A percentile compares a stretch with the other conserved stretches of the same genome.
These are phyloP conservation scores for Chaetothyriales sp. DNA, from an alignment of 2,329 filamentous ascomycete species.

Conservation along the genomic window DNA sequence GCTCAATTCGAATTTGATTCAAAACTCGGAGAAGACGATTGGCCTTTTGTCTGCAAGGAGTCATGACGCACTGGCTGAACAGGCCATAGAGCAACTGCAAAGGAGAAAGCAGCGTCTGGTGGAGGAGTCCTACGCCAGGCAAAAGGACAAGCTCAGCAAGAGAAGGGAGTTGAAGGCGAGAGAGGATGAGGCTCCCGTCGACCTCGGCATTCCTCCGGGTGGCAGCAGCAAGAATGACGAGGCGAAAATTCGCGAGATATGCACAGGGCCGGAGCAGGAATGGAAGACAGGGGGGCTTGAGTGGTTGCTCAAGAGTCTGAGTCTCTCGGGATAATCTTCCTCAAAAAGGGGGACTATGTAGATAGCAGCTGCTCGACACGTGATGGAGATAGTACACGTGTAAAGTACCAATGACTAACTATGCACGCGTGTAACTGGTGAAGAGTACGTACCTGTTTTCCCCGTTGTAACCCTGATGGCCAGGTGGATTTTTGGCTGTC, in stretches of 20 bases:
- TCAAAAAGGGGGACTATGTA: too few relatives aligned
- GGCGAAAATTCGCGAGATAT: not conserved
- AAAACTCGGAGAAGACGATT: not conserved
- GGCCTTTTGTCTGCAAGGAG: not conserved
- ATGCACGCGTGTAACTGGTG: too few relatives aligned
- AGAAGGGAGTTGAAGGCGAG: not conserved
- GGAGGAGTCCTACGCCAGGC: not conserved
- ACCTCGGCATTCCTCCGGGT: slow-evolving; percentile 1
- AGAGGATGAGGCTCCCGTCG: slow-evolving; percentile 1
- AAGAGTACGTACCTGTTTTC: too few relatives aligned
- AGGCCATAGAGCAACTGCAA: slow-evolving; percentile 1
- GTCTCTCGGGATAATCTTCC: not conserved
- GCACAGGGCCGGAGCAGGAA: slow-evolving; percentile 1
- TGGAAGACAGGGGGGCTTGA: not conserved
- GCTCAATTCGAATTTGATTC: slow-evolving; percentile 1
- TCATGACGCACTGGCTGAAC: not conserved
- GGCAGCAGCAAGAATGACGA: not conserved
- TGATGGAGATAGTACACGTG: too few relatives aligned
- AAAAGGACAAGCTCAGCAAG: not conserved
- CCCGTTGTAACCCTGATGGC: too few relatives aligned
- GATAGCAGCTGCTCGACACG: too few relatives aligned
- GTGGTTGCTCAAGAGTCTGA: not conserved
- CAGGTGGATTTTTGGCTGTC: too few relatives aligned
- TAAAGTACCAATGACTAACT: too few relatives aligned
- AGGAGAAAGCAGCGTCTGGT: not conserved